Evolutionary conservation across 2,329 filamentous ascomycete genomes (phyloP), one percentile per base, ranked within the genome.

Genomic region (Botryosphaeria agaves): DNA sequence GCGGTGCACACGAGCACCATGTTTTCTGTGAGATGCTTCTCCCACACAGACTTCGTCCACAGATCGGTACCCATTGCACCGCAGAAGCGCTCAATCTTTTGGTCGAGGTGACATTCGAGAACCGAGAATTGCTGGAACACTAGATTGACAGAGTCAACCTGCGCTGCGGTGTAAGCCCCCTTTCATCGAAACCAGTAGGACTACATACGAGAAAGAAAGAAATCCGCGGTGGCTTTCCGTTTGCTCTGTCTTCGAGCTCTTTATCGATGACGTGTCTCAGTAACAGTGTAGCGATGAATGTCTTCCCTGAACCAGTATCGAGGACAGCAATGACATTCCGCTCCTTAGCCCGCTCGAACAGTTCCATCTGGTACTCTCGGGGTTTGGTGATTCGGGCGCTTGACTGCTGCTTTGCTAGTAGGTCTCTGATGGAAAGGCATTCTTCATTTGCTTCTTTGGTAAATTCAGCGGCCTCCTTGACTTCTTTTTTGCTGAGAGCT

Each of bases 291-390:
- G 89, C 85, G 41, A 98, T 94, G n/a, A 94, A 62, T 0, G 89
- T 98, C 55, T 98, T 98, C 2, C 89, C 89, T 3, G 83, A 84
- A 8, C 89, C 83, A n/a, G 87, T 94, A 45, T 91, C 84, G 1
- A 95, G 65, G 1, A 98, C 89, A 1, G 89, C 85, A 41, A 98
- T 92, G 5, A 76, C 79, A 46, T 98, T 98, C 41, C 76, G 69
- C 30, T 67, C 47, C 46, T 89, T 93, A 3, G 89, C 87, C 38
- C 70, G 70, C 49, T 94, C 82, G 44, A 89, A 95, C 0, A 98
- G 65, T 47, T 95, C 87, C 8, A 81, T 59, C 49, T 98, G 89
- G 45, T 95, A 98, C 44, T 93, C 83, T 29, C 87, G 68, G 1
- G 85, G 82, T 31, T 73, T 77, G 7, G 72, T 67, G 35, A 89